Evolutionary conservation across 495 filamentous ascomycete genomes (phyloP), one percentile per base, ranked within the genome.

Genomic region (Monascus purpureus): DNA sequence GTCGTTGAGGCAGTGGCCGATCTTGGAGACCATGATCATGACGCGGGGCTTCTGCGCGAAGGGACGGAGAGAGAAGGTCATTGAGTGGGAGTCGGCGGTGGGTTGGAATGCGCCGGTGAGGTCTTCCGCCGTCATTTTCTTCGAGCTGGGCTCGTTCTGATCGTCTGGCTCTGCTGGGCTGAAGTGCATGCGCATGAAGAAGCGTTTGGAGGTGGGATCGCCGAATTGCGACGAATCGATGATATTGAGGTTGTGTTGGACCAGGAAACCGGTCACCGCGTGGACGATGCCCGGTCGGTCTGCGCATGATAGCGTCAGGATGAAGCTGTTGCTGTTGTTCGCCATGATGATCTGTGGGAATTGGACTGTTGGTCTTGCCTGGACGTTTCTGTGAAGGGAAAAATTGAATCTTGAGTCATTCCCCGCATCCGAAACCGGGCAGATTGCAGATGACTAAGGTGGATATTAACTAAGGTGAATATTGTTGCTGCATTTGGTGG

Each of bases 21-120:
- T 82, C 59, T 84, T 84, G 34, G 73, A 79, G 38, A 82, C 77
- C 76, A 84, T 81, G 63, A 84, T 80, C 47, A 84, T 62, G 36
- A 81, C 72, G 33, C 70, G 65, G 15, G 73, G 69, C 53, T 80
- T 82, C 43, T 71, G 57, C 28, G 65, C 52, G 14, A 68, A 64
- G 18, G 71, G 64, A 38, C 69, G 58, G 45, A 84, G 65, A 36
- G 73, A 59, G 56, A 75, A 82, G 40, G 68, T 52, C 68, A 79
- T 70, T 27, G 53, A 39, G 53, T 77, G 65, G 15, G 68, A 55
- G 28, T 57, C 33, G 3, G 74, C 74, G 11, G 76, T 70, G 33
- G 62, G 41, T 18, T 56, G 46, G 37, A 82, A 76, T 14, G 58
- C 53, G 4, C 41, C 14, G 19, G 45, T 41, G 24, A 71, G 40